phyloP scores from a whole-genome alignment of 805 yeast species.

The Candida cerambycidarum region DNA sequence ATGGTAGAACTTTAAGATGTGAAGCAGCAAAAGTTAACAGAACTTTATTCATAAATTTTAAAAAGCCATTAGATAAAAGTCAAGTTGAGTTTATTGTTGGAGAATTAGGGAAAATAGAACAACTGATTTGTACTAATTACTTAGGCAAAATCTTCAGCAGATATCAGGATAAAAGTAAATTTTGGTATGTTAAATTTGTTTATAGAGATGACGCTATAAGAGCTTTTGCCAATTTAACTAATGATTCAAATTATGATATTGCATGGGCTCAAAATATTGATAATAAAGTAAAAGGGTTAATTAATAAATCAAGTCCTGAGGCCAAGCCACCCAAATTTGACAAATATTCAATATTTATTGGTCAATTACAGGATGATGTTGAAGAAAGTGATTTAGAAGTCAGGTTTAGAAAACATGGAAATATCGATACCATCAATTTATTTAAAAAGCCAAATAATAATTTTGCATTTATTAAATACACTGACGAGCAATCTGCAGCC shows the following conservation, averaged over 20 bases:
- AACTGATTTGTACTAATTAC: conserved; percentile 45
- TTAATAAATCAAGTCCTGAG: too few species aligned
- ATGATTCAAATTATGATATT: conserved; percentile 54
- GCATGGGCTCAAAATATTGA: conserved; percentile 89
- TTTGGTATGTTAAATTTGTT: conserved; percentile 78
- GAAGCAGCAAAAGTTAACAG: conserved; percentile 92
- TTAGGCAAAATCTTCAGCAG: conserved; percentile 25
- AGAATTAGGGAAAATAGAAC: conserved; percentile 76
- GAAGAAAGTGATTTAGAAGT: conserved; percentile 54
- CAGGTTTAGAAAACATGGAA: conserved; percentile 69
- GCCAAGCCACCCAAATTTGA: conserved; percentile 41
- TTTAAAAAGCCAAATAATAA: conserved; percentile 47
- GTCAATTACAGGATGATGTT: conserved; percentile 60
- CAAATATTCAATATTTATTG: conserved; percentile 72
- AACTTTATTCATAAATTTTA: conserved; percentile 62
- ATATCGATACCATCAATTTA: conserved; percentile 56
- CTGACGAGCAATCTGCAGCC: conserved; percentile 72
- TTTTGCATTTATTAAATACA: conserved; percentile 74
- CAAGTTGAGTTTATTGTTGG: conserved; percentile 41
- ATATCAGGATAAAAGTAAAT: conserved; percentile 14
- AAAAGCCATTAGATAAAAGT: conserved; percentile 21
- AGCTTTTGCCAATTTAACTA: conserved; percentile 71
- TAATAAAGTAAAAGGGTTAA: neutral
- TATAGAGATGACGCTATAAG: conserved; percentile 86
- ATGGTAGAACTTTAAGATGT: conserved; percentile 79